Conservation (phyloP, 148 eudicot genomes). For the Vaccinium corymbosum region DNA sequence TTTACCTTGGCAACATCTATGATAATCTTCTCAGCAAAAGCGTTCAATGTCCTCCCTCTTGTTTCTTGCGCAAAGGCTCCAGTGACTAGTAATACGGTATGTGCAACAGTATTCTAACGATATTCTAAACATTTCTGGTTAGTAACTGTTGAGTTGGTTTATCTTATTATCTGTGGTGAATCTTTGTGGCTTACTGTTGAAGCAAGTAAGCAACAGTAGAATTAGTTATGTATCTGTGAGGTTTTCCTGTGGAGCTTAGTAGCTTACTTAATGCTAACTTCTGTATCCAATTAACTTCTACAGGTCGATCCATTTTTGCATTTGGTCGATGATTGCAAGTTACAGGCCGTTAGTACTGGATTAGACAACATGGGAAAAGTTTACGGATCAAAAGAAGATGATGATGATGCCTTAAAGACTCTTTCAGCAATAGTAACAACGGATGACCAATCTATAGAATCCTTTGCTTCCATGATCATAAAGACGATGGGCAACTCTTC, state of each 20-base stretch:
- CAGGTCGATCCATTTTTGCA: conserved; percentile 61
- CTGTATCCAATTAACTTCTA: conserved; percentile 17
- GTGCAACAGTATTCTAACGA: background rate
- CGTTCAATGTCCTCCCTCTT: conserved; percentile 43
- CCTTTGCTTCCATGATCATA: conserved; percentile 46
- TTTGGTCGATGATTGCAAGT: conserved; percentile 59
- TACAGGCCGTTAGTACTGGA: conserved; percentile 45
- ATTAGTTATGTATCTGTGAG: background rate
- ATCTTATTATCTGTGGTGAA: background rate
- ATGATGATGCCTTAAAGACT: conserved; percentile 39
- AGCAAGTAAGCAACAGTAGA: background rate
- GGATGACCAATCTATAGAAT: conserved; percentile 52
- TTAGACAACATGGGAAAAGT: conserved; percentile 27
- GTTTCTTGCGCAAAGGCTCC: conserved; percentile 49
- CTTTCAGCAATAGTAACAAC: conserved; percentile 44
- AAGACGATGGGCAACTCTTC: conserved; percentile 36
- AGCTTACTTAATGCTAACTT: conserved; percentile 3
- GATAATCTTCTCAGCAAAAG: conserved; percentile 61
- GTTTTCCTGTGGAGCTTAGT: background rate
- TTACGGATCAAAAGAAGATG: conserved; percentile 61
- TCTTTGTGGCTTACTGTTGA: background rate
- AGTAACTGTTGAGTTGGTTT: conserved; percentile 7
- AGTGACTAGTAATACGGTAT: conserved; percentile 39
- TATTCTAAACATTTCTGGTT: background rate
- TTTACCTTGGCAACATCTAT: conserved; percentile 55